Base-by-base conservation (phyloP, 2,329 filamentous ascomycete species). In the Pseudomassariella vexata region DNA sequence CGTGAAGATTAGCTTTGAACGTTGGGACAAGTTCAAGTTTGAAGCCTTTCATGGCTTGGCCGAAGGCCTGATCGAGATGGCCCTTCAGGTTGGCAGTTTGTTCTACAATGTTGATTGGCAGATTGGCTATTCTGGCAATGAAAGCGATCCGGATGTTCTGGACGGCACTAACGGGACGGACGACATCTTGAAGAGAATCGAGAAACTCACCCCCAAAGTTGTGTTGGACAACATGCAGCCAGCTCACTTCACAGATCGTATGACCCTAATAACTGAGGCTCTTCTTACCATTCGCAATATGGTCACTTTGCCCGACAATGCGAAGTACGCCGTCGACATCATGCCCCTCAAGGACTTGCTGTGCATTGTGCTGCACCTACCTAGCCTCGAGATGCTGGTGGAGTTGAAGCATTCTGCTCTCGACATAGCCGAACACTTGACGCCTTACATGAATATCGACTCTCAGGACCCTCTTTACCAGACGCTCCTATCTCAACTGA, bases 21-120 rank as follows among this genome's bases (percentile, higher is more conserved):
- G 89, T 25, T 90, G 90, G 27, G 92, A 96, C 55, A 95, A 95
- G 58, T 95, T 94, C 61, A 84, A 86, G 39, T 95, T 96, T 45
- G 88, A 94, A 47, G 85, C 86, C 5, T 96, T 95, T 46, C 82
- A 85, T 2, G 82, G 86, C 8, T 70, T 98, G 18, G 86, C 87
- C 1, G 92, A 96, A 57, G 85, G 85, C 3, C 70, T 98, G 8
- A 79, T 94, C 34, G 83, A 88, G 39, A 94, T 94, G 52, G 80
- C 84, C 2, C 66, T 95, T 30, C 78, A 89, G 40, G 73, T 94
- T 24, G 83, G 83, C 35, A 73, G 70, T 28, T 62, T 95, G 9
- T 94, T 89, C 59, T 92, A 88, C 52, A 72, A 92, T 32, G 73
- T 94, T 15, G 72, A 81, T 36, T 96, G 87, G 86, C 74, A 79